A percentile compares a stretch with the other conserved stretches of the same genome.
Conservation (phyloP, 163 green algal species). For the Scenedesmus sp. region DNA sequence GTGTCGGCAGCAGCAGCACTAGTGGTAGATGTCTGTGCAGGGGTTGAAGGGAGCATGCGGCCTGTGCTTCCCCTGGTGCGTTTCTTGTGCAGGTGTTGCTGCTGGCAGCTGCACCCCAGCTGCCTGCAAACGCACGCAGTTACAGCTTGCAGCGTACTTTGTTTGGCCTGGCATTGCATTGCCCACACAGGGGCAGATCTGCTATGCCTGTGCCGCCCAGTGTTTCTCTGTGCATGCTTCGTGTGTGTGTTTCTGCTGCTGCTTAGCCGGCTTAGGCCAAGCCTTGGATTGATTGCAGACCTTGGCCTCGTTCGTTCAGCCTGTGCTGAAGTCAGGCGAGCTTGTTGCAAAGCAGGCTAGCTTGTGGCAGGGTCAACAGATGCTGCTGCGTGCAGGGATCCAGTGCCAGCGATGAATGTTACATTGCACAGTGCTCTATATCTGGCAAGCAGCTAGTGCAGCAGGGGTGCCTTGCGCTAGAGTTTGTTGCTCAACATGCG, state of each 20-base stretch:
- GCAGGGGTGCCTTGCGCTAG: background rate
- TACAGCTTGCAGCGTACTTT: background rate
- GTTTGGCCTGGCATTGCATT: background rate
- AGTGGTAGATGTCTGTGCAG: background rate
- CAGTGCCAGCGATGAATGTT: background rate
- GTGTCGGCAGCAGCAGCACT: background rate
- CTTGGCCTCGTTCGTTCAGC: background rate
- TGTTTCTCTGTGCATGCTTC: background rate
- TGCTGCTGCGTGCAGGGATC: background rate
- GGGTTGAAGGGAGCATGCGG: background rate
- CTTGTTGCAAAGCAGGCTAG: background rate
- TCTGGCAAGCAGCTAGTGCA: background rate
- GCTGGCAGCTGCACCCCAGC: constrained; percentile 1
- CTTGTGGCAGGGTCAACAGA: background rate
- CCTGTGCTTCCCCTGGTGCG: background rate
- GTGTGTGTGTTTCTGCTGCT: background rate
- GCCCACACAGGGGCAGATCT: constrained; percentile 4
- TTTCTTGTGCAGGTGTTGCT: background rate
- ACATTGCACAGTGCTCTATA: background rate
- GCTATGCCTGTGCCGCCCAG: background rate
- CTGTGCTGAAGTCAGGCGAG: background rate
- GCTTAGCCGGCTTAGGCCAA: background rate
- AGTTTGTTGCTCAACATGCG: background rate
- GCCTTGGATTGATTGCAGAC: background rate
- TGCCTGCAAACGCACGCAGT: background rate